These are phyloP conservation scores for Lachnellula hyalina DNA, from an alignment of 2,329 filamentous ascomycete species.

Conservation along the genomic window DNA sequence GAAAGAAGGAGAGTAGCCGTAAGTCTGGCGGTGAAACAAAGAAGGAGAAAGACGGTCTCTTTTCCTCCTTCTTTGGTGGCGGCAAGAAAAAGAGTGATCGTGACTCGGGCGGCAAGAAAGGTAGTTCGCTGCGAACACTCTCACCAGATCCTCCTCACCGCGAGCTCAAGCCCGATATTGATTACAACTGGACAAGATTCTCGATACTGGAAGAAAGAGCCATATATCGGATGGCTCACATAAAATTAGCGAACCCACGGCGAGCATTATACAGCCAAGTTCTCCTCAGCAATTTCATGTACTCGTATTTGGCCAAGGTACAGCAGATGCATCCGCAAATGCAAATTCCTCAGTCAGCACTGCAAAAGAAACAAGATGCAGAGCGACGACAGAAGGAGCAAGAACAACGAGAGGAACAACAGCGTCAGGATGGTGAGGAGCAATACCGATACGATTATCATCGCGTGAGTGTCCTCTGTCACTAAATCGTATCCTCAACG, in stretches of 20 bases:
- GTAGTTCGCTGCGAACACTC: constrained; percentile 61
- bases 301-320: constrained; percentile 96
- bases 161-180: constrained; percentile 75
- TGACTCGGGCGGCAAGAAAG: constrained; percentile 69
- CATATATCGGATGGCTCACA: constrained; percentile 97
- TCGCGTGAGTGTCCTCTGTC: constrained; percentile 23
- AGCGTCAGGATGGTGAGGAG: constrained; percentile 30
- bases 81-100: constrained; percentile 81
- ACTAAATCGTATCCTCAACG: neutral
- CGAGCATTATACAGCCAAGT: constrained; percentile 91
- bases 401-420: constrained; percentile 30
- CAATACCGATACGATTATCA: constrained; percentile 34
- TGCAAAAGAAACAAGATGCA: constrained; percentile 64
- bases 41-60: constrained; percentile 90
- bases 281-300: constrained; percentile 98
- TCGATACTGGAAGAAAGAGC: constrained; percentile 92
- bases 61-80: constrained; percentile 88
- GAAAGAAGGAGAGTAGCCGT: constrained; percentile 72
- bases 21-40: constrained; percentile 69
- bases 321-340: constrained; percentile 98
- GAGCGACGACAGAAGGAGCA: constrained; percentile 42
- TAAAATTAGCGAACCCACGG: constrained; percentile 96
- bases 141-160: constrained; percentile 78
- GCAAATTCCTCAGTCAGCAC: constrained; percentile 74
- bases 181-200: constrained; percentile 95